Evolutionary conservation across 805 yeast species (phyloP).

Genomic region (Yarrowia bubula): DNA sequence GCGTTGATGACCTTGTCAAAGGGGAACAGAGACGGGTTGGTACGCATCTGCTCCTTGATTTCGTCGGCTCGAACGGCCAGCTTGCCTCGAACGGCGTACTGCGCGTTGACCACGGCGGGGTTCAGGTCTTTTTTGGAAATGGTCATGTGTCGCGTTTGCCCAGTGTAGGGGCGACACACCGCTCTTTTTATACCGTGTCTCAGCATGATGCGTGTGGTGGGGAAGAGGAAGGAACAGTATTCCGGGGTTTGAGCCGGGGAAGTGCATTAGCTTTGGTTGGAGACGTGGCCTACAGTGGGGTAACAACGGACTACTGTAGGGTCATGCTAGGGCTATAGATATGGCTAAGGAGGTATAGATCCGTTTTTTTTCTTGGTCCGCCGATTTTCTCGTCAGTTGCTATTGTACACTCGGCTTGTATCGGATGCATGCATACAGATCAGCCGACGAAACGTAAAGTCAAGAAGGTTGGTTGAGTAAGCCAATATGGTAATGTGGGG

Average conservation of each 20-base stretch:
- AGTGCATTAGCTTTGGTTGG: background rate
- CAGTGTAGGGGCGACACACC: background rate
- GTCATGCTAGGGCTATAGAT: too few relatives aligned
- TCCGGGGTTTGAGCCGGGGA: background rate
- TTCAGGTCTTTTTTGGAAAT: conserved; percentile 53
- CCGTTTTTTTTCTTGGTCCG: too few relatives aligned
- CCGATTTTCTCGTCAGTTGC: too few relatives aligned
- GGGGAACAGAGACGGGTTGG: conserved; percentile 63
- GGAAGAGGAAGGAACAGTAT: background rate
- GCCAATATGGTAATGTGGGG: too few relatives aligned
- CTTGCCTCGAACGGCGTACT: conserved; percentile 93
- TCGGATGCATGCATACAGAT: too few relatives aligned
- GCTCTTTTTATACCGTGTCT: conserved; percentile 13
- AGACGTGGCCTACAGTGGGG: too few relatives aligned
- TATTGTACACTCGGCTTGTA: too few relatives aligned
- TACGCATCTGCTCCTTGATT: conserved; percentile 54
- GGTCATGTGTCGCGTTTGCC: background rate
- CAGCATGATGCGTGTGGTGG: background rate
- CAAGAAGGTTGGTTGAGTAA: too few relatives aligned
- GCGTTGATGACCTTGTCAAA: conserved; percentile 79
- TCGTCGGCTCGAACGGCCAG: conserved; percentile 95
- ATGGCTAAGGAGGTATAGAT: too few relatives aligned
- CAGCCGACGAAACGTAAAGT: too few relatives aligned
- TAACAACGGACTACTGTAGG: too few relatives aligned
- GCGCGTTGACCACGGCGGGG: conserved; percentile 72